Evolutionary conservation across 225 moss, liverwort and hornwort genomes (phyloP).

Genomic region (Climacium dendroides): DNA sequence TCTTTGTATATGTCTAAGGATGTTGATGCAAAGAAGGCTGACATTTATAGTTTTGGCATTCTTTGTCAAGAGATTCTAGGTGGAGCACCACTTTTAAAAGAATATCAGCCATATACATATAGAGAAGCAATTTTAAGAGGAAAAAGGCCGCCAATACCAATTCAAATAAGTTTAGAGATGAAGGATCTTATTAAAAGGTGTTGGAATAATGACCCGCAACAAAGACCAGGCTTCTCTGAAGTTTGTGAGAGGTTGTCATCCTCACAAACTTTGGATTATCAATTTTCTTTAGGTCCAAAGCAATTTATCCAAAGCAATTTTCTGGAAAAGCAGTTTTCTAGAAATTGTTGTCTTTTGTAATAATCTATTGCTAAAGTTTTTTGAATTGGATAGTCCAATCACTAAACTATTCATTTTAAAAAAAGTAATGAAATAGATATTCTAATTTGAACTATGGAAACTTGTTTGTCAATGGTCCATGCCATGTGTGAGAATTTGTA

Average conservation of each 20-base stretch:
- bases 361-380: neutral
- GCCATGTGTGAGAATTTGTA: too few species aligned
- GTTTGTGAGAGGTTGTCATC: neutral
- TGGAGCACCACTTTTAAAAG: neutral
- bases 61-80: neutral
- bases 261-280: too few species aligned
- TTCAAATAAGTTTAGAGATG: neutral
- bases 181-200: neutral
- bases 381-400: neutral
- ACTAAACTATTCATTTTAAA: neutral
- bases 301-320: rapidly evolving
- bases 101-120: neutral
- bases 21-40: too few species aligned
- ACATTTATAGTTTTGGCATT: neutral
- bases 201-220: neutral
- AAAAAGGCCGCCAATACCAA: neutral
- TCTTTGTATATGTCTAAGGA: too few species aligned
- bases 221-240: neutral
- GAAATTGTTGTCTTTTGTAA: neutral
- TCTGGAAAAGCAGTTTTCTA: too few species aligned
- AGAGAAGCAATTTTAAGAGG: rapidly evolving
- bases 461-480: too few species aligned
- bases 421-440: too few species aligned
- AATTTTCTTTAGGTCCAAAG: too few species aligned
- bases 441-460: neutral